phyloP scores from a whole-genome alignment of 1,284 basidiomycete species.

The Earliella scabrosa region DNA sequence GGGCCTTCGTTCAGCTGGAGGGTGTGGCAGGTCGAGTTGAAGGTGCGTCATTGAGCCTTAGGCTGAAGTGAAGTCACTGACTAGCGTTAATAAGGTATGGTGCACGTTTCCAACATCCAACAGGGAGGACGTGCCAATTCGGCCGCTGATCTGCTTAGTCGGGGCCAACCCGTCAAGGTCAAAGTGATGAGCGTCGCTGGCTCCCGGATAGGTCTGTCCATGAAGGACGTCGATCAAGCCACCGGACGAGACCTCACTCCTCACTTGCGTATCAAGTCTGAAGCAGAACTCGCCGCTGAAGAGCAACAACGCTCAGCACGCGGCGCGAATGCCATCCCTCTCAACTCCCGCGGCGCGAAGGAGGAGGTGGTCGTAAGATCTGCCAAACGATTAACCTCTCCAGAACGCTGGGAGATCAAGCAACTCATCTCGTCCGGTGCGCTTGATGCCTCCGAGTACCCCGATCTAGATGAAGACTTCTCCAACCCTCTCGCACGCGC shows the following conservation, averaged over 20 bases:
- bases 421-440: constrained; percentile 97
- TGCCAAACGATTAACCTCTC: constrained; percentile 92
- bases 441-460: constrained; percentile 92
- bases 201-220: constrained; percentile 83
- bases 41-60: constrained; percentile 63
- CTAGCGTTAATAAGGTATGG: constrained; percentile 70
- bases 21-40: constrained; percentile 87
- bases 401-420: constrained; percentile 99
- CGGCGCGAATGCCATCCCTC: constrained; percentile 74
- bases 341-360: constrained; percentile 48
- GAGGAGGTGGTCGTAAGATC: constrained; percentile 62
- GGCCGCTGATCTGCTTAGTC: constrained; percentile 83
- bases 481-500: constrained; percentile 76
- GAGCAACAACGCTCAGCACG: constrained; percentile 66
- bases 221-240: constrained; percentile 96
- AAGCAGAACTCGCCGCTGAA: constrained; percentile 86
- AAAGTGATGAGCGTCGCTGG: constrained; percentile 96
- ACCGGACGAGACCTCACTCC: constrained; percentile 92
- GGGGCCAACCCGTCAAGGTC: constrained; percentile 89
- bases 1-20: constrained; percentile 91
- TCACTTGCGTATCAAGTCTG: constrained; percentile 91
- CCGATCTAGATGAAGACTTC: constrained; percentile 94
- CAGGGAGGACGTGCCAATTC: constrained; percentile 84
- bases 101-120: constrained; percentile 94
- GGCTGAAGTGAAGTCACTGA: background rate